phyloP scores from a whole-genome alignment of 805 yeast species.

The Candida palmyrensis region DNA sequence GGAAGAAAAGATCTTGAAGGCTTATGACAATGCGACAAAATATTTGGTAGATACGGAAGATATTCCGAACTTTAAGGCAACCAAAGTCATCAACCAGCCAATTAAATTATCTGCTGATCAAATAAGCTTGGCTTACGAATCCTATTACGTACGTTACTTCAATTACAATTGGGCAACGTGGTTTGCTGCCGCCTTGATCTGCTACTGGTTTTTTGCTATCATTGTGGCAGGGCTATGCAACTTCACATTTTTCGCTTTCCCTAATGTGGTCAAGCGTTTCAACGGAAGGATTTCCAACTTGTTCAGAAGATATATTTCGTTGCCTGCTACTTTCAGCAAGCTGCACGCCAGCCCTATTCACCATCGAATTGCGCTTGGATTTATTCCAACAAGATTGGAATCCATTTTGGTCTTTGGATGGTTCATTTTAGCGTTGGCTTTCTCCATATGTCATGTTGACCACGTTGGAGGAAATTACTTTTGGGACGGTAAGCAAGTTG shows the following conservation, averaged over 20 bases:
- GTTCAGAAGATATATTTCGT: slow-evolving; percentile 20
- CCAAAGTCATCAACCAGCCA: slow-evolving; percentile 30
- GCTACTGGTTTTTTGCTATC: slow-evolving; percentile 26
- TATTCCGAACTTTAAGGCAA: slow-evolving; percentile 19
- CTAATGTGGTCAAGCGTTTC: slow-evolving; percentile 24
- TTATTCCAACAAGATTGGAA: slow-evolving; percentile 53
- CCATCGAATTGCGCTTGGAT: slow-evolving; percentile 13
- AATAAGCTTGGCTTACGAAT: slow-evolving; percentile 22
- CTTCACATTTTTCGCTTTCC: slow-evolving; percentile 16
- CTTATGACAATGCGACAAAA: slow-evolving; percentile 38
- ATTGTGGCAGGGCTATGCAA: slow-evolving; percentile 30
- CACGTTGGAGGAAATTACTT: slow-evolving; percentile 20
- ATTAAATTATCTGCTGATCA: slow-evolving; percentile 20
- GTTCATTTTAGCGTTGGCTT: slow-evolving; percentile 26
- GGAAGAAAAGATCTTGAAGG: slow-evolving; percentile 21
- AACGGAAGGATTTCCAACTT: slow-evolving; percentile 15
- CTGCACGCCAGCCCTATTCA: slow-evolving; percentile 10
- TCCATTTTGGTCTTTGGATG: slow-evolving; percentile 36
- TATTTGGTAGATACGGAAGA: slow-evolving; percentile 29
- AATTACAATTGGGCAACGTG: slow-evolving; percentile 37
- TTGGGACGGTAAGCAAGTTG: slow-evolving; percentile 18
- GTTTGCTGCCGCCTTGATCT: slow-evolving; percentile 25
- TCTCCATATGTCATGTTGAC: slow-evolving; percentile 19
- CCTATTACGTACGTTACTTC: slow-evolving; percentile 22
- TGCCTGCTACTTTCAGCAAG: slow-evolving; percentile 22